Evolutionary conservation across 2,329 filamentous ascomycete species (phyloP).

Genomic region (Diaporthe sp.): DNA sequence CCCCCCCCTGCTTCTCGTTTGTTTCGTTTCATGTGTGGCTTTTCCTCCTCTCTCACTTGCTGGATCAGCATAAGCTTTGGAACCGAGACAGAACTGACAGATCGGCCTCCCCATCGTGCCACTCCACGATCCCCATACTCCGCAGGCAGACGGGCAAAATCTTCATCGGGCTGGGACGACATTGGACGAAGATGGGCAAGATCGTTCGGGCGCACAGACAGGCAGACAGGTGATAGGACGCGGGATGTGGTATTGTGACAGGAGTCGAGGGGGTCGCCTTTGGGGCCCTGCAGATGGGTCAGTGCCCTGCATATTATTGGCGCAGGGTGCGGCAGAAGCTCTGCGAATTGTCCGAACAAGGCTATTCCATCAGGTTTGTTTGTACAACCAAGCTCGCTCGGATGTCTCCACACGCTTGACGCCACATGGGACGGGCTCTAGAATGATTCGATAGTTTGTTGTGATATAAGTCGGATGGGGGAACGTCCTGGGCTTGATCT

Average conservation of each 20-base stretch:
- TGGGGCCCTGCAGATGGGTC: constrained; percentile 28
- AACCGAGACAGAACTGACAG: background rate
- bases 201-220: constrained; percentile 18
- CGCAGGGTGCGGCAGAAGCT: constrained; percentile 21
- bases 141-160: background rate
- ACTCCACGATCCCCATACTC: background rate
- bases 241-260: constrained; percentile 18
- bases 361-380: background rate
- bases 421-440: constrained; percentile 12
- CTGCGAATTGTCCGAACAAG: constrained; percentile 1
- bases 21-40: constrained; percentile 23
- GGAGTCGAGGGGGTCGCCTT: constrained; percentile 22
- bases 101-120: background rate
- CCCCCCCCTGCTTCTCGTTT: constrained; percentile 13
- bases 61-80: constrained; percentile 14
- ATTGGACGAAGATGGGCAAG: constrained; percentile 32
- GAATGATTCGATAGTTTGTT: constrained; percentile 25
- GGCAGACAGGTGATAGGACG: background rate
- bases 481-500: background rate
- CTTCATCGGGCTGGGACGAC: background rate
- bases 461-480: constrained; percentile 20
- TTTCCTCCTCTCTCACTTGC: background rate
- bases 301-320: constrained; percentile 28
- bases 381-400: constrained; percentile 2
- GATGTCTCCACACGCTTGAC: constrained; percentile 20